Conservation (phyloP, 495 filamentous ascomycete genomes). For the Arthonia radiata region DNA sequence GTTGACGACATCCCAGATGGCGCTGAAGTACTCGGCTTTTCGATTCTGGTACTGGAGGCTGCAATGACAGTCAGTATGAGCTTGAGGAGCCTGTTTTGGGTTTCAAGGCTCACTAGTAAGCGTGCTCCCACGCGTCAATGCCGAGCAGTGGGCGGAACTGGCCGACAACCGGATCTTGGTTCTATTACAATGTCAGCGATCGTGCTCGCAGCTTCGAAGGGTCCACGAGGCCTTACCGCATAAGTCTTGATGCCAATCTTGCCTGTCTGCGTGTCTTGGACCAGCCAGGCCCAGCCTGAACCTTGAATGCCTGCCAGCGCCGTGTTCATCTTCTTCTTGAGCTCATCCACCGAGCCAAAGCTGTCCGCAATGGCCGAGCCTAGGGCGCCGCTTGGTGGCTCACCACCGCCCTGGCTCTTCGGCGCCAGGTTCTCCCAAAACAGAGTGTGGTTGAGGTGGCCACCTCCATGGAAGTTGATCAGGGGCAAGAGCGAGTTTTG, state of each 20-base stretch:
- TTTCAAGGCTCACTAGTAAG: conserved; percentile 37
- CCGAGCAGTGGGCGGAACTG: conserved; percentile 71
- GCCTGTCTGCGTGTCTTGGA: conserved; percentile 59
- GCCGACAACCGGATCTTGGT: conserved; percentile 84
- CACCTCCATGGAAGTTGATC: conserved; percentile 93
- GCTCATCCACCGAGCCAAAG: conserved; percentile 46
- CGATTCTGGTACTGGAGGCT: conserved; percentile 94
- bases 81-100: too few relatives aligned
- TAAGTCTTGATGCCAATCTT: conserved; percentile 51
- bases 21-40: conserved; percentile 93
- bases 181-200: conserved; percentile 14
- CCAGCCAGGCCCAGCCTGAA: conserved; percentile 86
- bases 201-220: too few relatives aligned
- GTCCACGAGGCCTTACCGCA: too few relatives aligned
- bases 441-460: conserved; percentile 75
- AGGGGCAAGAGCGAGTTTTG: conserved; percentile 63
- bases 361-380: conserved; percentile 42
- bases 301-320: conserved; percentile 78
- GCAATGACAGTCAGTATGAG: too few relatives aligned
- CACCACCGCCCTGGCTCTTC: conserved; percentile 43
- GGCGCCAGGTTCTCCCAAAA: conserved; percentile 90
- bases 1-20: conserved; percentile 94
- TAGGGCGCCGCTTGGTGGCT: conserved; percentile 37
- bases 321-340: conserved; percentile 55
- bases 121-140: conserved; percentile 95